Evolutionary conservation across 2,329 filamentous ascomycete genomes (phyloP), one percentile per base, ranked within the genome.

Genomic region (Microsporum ferrugineum): DNA sequence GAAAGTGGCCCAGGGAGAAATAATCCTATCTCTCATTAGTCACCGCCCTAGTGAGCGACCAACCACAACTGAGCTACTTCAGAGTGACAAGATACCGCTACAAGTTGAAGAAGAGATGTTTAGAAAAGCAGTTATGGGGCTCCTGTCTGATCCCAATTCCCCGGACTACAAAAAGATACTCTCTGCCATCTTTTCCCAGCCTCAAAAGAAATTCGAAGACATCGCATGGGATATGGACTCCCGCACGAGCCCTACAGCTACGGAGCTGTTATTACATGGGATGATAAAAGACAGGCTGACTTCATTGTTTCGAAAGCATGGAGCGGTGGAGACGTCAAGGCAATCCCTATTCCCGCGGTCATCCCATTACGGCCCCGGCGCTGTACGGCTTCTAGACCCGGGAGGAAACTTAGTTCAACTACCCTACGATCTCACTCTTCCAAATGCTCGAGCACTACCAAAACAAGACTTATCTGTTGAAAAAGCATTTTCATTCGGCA

Each of bases 71-170:
- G 91, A 96, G 63, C 82, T 99, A 8, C 78, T 97, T 1, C 86
- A 89, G 64, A 91, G 88, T 68, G 89, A 89, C 23, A 91, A 91
- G 69, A 80, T 99, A 3, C 94, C 94, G 0, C 82, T 96, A 5
- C 89, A 94, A 70, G 89, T 96, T 75, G 91, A 96, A 72, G 91
- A 92, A 68, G 92, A 96, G 72, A 90, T 88, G 0, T 91, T 96
- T 63, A 84, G 89, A 63, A 85, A 90, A 64, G 89, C 89, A 2
- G 81, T 97, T 57, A 87, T 88, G 61, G 88, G 89, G 29, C 75
- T 97, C 6, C 68, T 76, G 29, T 87, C 88, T 0, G 89, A 96
- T 69, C 86, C 89, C 0, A 86, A 82, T 64, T 96, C 91, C 2
- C 88, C 89, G 0, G 92, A 96, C 70, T 95, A 95, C 71, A 83